phyloP scores from a whole-genome alignment of 2,329 filamentous ascomycete species.

The Aurifilum marmelostoma region DNA sequence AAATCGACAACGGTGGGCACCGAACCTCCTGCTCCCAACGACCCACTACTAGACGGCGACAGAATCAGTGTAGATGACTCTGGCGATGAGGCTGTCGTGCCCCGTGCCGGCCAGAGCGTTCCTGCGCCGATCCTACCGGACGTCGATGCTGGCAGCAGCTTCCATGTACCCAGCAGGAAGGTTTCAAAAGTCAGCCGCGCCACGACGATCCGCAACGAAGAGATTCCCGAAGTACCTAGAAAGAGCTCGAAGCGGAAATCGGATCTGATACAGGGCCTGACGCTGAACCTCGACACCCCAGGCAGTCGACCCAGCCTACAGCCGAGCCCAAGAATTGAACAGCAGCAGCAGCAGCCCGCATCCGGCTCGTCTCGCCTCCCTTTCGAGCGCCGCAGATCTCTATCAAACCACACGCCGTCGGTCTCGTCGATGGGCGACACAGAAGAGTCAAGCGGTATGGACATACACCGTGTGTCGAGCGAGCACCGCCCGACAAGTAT shows the following conservation, averaged over 20 bases:
- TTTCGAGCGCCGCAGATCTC: conserved; percentile 58
- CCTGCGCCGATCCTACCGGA: conserved; percentile 60
- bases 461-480: conserved; percentile 29
- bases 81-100: conserved; percentile 46
- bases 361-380: conserved; percentile 50
- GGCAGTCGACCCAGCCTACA: conserved; percentile 39
- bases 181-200: conserved; percentile 59
- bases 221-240: conserved; percentile 65
- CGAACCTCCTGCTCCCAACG: conserved; percentile 40
- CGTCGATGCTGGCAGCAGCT: conserved; percentile 60
- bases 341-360: conserved; percentile 16
- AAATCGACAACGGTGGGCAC: conserved; percentile 37
- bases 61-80: conserved; percentile 52
- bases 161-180: conserved; percentile 66
- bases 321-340: conserved; percentile 25
- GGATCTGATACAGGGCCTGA: conserved; percentile 38
- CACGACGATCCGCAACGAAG: conserved; percentile 39
- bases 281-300: conserved; percentile 38
- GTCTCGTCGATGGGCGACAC: conserved; percentile 54
- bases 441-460: conserved; percentile 44
- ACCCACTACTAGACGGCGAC: conserved; percentile 49
- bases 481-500: conserved; percentile 58
- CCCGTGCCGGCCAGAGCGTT: conserved; percentile 39
- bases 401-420: conserved; percentile 55
- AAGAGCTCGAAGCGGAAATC: conserved; percentile 72